Evolutionary conservation across 2,329 filamentous ascomycete species (phyloP).

Genomic region (Cladorrhinum sp.): DNA sequence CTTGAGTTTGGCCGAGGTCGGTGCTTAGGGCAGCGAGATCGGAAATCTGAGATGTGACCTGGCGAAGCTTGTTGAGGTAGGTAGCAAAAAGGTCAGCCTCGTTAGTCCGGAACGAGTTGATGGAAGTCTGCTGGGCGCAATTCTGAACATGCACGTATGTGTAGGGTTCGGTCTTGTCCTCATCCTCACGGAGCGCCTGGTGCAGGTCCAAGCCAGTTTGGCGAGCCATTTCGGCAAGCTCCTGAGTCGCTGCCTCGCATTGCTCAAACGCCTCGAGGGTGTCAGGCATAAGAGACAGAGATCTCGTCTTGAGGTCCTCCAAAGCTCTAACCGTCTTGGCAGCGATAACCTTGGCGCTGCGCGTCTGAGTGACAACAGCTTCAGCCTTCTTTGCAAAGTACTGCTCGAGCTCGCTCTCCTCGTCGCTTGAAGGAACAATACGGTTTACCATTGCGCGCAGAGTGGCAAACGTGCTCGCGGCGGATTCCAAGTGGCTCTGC

Average conservation of each 20-base stretch:
- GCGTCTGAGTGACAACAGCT: conserved; percentile 67
- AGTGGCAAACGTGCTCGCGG: conserved; percentile 64
- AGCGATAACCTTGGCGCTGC: conserved; percentile 79
- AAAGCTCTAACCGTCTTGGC: conserved; percentile 74
- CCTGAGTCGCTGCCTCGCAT: conserved; percentile 61
- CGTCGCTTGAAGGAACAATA: conserved; percentile 53
- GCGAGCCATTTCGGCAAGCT: conserved; percentile 64
- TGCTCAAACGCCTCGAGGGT: conserved; percentile 67
- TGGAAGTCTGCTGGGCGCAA: conserved; percentile 57
- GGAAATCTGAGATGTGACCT: conserved; percentile 60
- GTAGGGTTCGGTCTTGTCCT: conserved; percentile 65
- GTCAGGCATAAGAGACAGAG: conserved; percentile 67
- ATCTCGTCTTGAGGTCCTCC: conserved; percentile 72
- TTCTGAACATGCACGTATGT: conserved; percentile 64
- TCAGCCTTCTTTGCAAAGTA: conserved; percentile 71
- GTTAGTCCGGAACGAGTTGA: conserved; percentile 48
- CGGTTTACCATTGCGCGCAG: conserved; percentile 65
- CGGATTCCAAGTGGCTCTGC: conserved; percentile 78
- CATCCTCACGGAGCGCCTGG: conserved; percentile 60
- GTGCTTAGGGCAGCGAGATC: conserved; percentile 68
- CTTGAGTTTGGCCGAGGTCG: conserved; percentile 69
- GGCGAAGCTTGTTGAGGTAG: conserved; percentile 64
- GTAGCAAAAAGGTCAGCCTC: conserved; percentile 69
- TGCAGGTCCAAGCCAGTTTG: conserved; percentile 66
- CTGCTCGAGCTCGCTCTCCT: conserved; percentile 65